phyloP scores from a whole-genome alignment of 495 filamentous ascomycete species.

The Talaromyces liani region DNA sequence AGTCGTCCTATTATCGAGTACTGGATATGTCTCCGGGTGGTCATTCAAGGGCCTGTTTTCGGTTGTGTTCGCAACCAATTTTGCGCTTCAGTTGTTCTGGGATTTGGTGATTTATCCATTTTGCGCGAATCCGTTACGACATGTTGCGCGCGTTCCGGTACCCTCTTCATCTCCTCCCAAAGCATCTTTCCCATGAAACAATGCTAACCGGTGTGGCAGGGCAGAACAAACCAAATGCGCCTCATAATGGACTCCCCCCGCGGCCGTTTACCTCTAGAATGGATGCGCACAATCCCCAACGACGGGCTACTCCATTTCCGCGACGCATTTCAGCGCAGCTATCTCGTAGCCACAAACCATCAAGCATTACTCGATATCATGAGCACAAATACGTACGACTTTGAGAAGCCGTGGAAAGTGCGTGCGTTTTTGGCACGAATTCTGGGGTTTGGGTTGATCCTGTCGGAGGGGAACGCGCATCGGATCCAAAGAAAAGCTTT shows the following conservation, averaged over 20 bases:
- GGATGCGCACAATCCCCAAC: slow-evolving; percentile 72
- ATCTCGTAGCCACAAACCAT: slow-evolving; percentile 33
- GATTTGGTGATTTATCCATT: slow-evolving; percentile 58
- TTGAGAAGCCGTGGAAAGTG: slow-evolving; percentile 40
- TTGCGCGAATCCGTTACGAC: slow-evolving; percentile 61
- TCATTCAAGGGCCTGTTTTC: slow-evolving; percentile 1
- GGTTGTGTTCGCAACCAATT: slow-evolving; percentile 16
- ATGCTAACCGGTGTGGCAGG: slow-evolving; percentile 19
- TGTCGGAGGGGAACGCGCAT: slow-evolving; percentile 78
- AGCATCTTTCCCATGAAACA: not conserved
- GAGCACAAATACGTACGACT: slow-evolving; percentile 47
- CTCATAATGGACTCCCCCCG: slow-evolving; percentile 50
- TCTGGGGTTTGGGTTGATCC: slow-evolving; percentile 67
- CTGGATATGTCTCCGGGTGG: not conserved
- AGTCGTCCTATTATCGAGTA: not conserved
- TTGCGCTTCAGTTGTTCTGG: slow-evolving; percentile 32
- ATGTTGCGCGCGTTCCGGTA: slow-evolving; percentile 53
- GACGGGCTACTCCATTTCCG: slow-evolving; percentile 78
- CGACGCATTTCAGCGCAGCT: slow-evolving; percentile 25
- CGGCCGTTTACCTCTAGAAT: slow-evolving; percentile 55
- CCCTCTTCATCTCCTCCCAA: slow-evolving; percentile 13
- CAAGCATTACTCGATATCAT: slow-evolving; percentile 47
- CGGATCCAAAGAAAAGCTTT: slow-evolving; percentile 63
- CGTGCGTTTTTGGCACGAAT: slow-evolving; percentile 55
- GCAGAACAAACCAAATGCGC: slow-evolving; percentile 47